phyloP scores from a whole-genome alignment of 495 filamentous ascomycete genomes.

The Cenococcum geophilum region DNA sequence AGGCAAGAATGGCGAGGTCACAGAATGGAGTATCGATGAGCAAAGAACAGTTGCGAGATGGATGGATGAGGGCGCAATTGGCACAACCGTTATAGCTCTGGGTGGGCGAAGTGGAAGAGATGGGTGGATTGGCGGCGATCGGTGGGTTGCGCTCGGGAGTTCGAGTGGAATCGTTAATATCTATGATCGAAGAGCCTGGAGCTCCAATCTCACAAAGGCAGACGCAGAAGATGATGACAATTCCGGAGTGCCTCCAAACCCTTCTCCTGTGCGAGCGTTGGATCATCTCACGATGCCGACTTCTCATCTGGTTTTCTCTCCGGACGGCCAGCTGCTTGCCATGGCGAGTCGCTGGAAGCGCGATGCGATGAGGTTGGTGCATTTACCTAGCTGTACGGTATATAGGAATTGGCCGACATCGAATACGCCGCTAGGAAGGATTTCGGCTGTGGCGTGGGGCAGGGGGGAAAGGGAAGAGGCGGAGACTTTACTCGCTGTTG shows the following conservation, averaged over 20 bases:
- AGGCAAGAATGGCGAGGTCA: conserved; percentile 82
- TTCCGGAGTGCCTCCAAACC: conserved; percentile 53
- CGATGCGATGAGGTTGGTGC: conserved; percentile 80
- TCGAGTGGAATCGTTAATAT: conserved; percentile 84
- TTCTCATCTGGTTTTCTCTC: conserved; percentile 68
- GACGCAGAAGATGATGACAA: conserved; percentile 37
- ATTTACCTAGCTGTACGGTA: conserved; percentile 85
- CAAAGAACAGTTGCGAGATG: conserved; percentile 68
- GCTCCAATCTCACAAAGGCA: conserved; percentile 25
- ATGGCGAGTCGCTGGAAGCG: conserved; percentile 81
- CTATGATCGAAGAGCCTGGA: conserved; percentile 72
- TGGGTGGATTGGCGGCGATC: conserved; percentile 63
- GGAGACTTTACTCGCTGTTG: conserved; percentile 61
- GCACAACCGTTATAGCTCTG: conserved; percentile 71
- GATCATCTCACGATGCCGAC: conserved; percentile 84
- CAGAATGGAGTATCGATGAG: conserved; percentile 71
- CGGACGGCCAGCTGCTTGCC: conserved; percentile 80
- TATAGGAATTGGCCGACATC: conserved; percentile 95
- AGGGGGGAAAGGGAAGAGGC: conserved; percentile 51
- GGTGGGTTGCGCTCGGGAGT: conserved; percentile 83
- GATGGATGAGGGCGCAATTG: conserved; percentile 85
- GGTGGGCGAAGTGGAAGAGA: conserved; percentile 57
- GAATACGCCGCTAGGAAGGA: conserved; percentile 78
- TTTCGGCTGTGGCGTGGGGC: conserved; percentile 65
- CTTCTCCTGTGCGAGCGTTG: conserved; percentile 62